These are phyloP conservation scores for Cupressus sempervirens DNA, from an alignment of 75 land plant species.

Conservation along the genomic window DNA sequence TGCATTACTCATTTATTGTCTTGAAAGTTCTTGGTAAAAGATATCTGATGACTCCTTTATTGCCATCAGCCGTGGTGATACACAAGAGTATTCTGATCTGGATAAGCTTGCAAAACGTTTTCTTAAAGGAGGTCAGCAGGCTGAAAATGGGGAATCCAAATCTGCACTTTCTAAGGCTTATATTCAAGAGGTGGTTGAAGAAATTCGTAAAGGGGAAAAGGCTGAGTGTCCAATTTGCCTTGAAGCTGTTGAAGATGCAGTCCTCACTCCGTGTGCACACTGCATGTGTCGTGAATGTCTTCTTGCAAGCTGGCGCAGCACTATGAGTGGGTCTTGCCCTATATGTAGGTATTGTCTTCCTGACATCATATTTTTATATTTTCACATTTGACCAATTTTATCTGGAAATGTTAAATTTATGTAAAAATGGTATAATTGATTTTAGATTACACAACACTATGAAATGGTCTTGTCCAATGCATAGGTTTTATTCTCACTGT, in stretches of 20 bases:
- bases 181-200: slow-evolving; percentile 75
- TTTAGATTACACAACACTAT: neutral
- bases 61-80: slow-evolving; percentile 63
- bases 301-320: slow-evolving; percentile 60
- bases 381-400: neutral
- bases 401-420: neutral
- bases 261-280: slow-evolving; percentile 90
- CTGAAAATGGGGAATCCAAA: slow-evolving; percentile 1
- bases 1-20: neutral
- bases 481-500: neutral
- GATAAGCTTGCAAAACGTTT: slow-evolving; percentile 63
- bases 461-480: neutral
- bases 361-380: neutral
- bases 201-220: slow-evolving; percentile 53
- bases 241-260: slow-evolving; percentile 79
- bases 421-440: neutral
- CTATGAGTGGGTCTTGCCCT: slow-evolving; percentile 63
- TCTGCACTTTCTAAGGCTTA: slow-evolving; percentile 51
- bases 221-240: slow-evolving; percentile 89
- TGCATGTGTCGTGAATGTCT: slow-evolving; percentile 91
- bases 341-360: slow-evolving; percentile 49
- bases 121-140: slow-evolving; percentile 22
- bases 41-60: neutral
- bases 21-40: neutral
- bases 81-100: slow-evolving; percentile 63